Conservation (phyloP, 2,329 filamentous ascomycete species). For the Colletotrichum orchidophilum region DNA sequence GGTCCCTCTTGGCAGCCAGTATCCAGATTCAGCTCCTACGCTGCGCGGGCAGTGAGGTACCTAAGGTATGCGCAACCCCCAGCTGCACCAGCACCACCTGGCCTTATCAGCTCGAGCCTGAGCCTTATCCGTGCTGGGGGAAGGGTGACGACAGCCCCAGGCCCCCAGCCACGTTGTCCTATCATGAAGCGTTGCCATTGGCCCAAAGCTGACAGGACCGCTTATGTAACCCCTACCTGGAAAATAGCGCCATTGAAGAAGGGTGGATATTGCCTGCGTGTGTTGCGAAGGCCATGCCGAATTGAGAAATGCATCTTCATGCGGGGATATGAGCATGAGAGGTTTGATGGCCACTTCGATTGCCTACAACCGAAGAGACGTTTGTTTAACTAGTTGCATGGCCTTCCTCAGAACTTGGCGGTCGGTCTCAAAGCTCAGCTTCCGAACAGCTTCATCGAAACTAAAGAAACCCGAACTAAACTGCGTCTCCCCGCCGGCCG, state of each 20-base stretch:
- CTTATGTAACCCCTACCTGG: conserved; percentile 1
- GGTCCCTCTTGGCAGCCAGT: background rate
- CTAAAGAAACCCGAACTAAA: conserved; percentile 2
- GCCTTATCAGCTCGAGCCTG: conserved; percentile 32
- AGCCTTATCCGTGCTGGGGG: conserved; percentile 31
- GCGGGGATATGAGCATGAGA: background rate
- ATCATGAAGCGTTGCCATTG: background rate
- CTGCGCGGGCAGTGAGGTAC: conserved; percentile 1
- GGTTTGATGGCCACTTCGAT: background rate
- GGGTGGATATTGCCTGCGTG: conserved; percentile 18
- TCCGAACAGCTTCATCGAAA: background rate
- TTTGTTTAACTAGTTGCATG: background rate
- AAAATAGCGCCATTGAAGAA: conserved; percentile 2
- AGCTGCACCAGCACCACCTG: conserved; percentile 25
- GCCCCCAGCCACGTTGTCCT: conserved; percentile 25
- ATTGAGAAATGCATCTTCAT: conserved; percentile 20
- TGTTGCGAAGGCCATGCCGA: conserved; percentile 20
- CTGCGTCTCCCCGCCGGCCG: background rate
- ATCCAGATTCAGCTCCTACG: conserved; percentile 12
- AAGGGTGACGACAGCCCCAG: conserved; percentile 33
- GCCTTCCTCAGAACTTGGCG: conserved; percentile 13
- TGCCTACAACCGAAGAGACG: background rate
- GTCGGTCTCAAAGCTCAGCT: conserved; percentile 12
- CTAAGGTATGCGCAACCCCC: background rate
- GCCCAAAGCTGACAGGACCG: background rate